phyloP scores from a whole-genome alignment of 2,329 filamentous ascomycete species.

The Zasmidium angulare region DNA sequence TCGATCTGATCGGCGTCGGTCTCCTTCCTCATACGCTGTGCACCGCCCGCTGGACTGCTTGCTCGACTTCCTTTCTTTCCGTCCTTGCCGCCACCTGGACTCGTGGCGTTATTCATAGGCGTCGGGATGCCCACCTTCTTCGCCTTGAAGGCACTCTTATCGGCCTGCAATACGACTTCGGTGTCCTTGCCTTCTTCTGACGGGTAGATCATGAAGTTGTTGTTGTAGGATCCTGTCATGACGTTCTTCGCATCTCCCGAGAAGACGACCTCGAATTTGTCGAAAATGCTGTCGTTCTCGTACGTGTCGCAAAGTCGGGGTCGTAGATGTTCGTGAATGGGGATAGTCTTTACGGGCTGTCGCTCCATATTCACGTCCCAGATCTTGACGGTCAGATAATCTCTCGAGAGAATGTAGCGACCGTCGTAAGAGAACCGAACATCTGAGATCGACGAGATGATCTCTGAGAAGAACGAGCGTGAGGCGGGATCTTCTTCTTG shows the following conservation, averaged over 20 bases:
- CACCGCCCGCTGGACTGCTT: constrained; percentile 82
- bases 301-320: constrained; percentile 96
- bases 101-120: constrained; percentile 83
- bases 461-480: constrained; percentile 99
- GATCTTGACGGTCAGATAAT: constrained; percentile 98
- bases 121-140: constrained; percentile 99
- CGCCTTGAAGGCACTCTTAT: constrained; percentile 99
- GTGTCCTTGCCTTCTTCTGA: constrained; percentile 94
- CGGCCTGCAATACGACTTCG: constrained; percentile 94
- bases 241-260: constrained; percentile 98
- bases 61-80: constrained; percentile 86
- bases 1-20: constrained; percentile 99
- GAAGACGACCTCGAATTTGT: constrained; percentile 99
- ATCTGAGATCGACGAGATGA: constrained; percentile 98
- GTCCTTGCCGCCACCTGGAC: constrained; percentile 54
- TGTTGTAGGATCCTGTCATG: constrained; percentile 99
- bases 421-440: constrained; percentile 97
- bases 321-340: constrained; percentile 94
- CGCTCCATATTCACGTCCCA: constrained; percentile 99
- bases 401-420: constrained; percentile 92
- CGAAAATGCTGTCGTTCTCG: constrained; percentile 98
- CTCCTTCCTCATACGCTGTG: constrained; percentile 96
- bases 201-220: constrained; percentile 99
- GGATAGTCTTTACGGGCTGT: constrained; percentile 96
- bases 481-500: constrained; percentile 97